Percentiles rank a stretch among this genome's conserved stretches.
phyloP scores from a whole-genome alignment of 805 yeast species.

The Debaryomyces castellii region DNA sequence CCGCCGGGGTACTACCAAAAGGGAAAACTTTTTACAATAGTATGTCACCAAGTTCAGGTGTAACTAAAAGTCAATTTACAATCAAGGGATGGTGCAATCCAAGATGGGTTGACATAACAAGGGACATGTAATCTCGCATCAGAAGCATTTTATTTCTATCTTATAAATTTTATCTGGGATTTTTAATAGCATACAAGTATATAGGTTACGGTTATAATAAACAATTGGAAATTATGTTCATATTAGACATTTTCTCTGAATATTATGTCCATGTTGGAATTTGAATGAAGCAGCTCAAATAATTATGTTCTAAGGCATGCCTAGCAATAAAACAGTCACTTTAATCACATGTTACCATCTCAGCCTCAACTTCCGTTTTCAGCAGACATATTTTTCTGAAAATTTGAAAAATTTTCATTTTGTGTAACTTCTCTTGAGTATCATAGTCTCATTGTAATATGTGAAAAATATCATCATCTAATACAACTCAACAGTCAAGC shows the following conservation, averaged over 20 bases:
- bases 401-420: slow-evolving; percentile 1
- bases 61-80: slow-evolving; percentile 45
- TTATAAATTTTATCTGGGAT: not conserved
- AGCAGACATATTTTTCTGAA: not conserved
- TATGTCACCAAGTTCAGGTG: slow-evolving; percentile 36
- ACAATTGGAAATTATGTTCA: no score
- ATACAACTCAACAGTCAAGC: not conserved
- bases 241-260: no score
- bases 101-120: slow-evolving; percentile 35
- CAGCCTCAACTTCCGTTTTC: not conserved
- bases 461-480: not conserved
- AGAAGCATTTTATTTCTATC: not conserved
- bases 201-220: not conserved
- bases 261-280: no score
- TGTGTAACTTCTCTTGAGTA: not conserved
- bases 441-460: not conserved
- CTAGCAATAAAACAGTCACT: slow-evolving; percentile 5
- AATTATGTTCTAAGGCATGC: no score
- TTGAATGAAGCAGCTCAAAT: no score
- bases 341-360: slow-evolving; percentile 1
- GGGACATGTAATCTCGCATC: not conserved
- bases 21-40: slow-evolving; percentile 24
- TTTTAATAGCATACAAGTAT: not conserved
- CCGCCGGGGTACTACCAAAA: slow-evolving; percentile 33
- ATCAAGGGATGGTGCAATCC: slow-evolving; percentile 51